Percentiles rank a stretch among this genome's conserved stretches.
Conservation (phyloP, 164 flowering plant genomes). For the Vitis rupestris region DNA sequence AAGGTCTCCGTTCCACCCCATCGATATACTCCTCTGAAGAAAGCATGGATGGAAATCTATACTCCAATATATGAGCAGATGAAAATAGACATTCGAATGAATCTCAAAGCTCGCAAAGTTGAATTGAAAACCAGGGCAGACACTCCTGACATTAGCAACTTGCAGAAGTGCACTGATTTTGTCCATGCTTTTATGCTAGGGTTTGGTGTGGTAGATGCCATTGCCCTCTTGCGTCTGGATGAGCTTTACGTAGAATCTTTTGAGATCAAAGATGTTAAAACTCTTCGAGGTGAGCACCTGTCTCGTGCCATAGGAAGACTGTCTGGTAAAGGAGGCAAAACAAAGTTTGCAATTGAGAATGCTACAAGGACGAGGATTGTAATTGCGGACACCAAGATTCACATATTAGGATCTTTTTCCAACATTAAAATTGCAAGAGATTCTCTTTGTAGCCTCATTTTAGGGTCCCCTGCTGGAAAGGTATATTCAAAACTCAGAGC, state of each 20-base stretch:
- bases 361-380: conserved; percentile 59
- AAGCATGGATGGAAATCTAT: conserved; percentile 57
- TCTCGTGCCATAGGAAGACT: conserved; percentile 61
- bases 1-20: conserved; percentile 53
- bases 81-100: conserved; percentile 61
- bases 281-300: conserved; percentile 47
- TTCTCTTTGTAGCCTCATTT: conserved; percentile 56
- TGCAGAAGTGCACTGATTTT: conserved; percentile 60
- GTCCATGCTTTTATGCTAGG: conserved; percentile 60
- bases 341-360: conserved; percentile 61
- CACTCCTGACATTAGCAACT: conserved; percentile 54
- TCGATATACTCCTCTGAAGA: conserved; percentile 52
- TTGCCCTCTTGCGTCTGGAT: conserved; percentile 49
- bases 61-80: conserved; percentile 46
- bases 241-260: conserved; percentile 53
- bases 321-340: conserved; percentile 61
- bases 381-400: conserved; percentile 60
- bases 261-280: conserved; percentile 33
- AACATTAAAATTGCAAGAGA: conserved; percentile 56
- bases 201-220: conserved; percentile 48
- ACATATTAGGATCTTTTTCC: conserved; percentile 46
- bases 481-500: conserved; percentile 62
- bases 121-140: conserved; percentile 49
- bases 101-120: conserved; percentile 51
- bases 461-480: conserved; percentile 69